A percentile compares a stretch with the other conserved stretches of the same genome.
These are phyloP conservation scores for Blakeslea trispora DNA, from an alignment of 371 early-diverging fungal species.

Conservation along the genomic window DNA sequence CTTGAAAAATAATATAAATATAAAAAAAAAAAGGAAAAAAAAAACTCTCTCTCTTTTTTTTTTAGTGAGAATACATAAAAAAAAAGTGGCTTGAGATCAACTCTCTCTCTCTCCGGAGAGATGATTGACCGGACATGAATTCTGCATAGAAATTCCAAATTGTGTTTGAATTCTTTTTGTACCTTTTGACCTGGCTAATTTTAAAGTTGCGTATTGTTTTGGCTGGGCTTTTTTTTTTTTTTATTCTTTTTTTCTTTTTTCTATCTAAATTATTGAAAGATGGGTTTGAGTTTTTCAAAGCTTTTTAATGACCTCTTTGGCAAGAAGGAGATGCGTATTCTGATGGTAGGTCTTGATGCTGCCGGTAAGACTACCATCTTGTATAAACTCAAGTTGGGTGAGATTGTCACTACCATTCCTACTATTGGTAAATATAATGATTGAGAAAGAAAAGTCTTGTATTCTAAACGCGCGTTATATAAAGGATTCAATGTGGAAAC, in stretches of 20 bases:
- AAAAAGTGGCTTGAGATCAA: too few relatives aligned
- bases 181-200: too few relatives aligned
- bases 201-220: constrained; percentile 4
- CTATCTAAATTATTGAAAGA: constrained; percentile 15
- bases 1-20: too few relatives aligned
- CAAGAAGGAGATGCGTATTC: constrained; percentile 93
- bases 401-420: constrained; percentile 96
- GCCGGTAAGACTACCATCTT: constrained; percentile 99
- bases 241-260: constrained; percentile 13
- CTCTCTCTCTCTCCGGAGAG: too few relatives aligned
- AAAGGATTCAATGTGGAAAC: constrained; percentile 92
- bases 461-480: background rate
- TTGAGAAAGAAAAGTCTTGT: too few relatives aligned
- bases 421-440: constrained; percentile 70
- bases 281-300: constrained; percentile 54
- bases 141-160: too few relatives aligned
- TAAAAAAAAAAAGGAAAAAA: too few relatives aligned
- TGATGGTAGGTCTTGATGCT: constrained; percentile 96
- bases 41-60: too few relatives aligned
- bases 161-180: too few relatives aligned
- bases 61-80: too few relatives aligned
- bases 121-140: too few relatives aligned
- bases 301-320: constrained; percentile 60
- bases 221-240: constrained; percentile 13
- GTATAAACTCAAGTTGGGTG: constrained; percentile 84